Evolutionary conservation across 345 rosid species (phyloP).

Genomic region (Eutrema heterophyllum): DNA sequence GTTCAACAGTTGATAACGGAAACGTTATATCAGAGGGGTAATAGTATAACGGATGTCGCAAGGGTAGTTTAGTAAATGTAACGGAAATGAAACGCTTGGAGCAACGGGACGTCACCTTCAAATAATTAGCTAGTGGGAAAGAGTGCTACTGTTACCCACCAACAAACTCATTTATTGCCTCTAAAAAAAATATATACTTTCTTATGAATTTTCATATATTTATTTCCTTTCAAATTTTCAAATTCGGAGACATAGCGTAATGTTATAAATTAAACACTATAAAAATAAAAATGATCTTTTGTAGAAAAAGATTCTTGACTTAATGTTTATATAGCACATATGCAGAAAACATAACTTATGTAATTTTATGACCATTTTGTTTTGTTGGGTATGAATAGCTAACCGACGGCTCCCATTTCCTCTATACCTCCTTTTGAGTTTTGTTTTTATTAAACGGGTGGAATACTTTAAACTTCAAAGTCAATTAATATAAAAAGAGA

Average conservation of each 20-base stretch:
- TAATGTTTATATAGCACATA: background rate
- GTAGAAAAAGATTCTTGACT: no score
- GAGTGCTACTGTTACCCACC: conserved; percentile 33
- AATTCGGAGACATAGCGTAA: background rate
- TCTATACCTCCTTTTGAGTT: background rate
- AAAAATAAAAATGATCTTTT: no score
- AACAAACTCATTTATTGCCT: conserved; percentile 29
- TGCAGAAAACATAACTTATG: background rate
- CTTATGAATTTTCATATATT: background rate
- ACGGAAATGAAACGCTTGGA: background rate
- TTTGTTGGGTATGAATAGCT: background rate
- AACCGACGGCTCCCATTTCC: background rate
- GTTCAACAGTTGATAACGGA: background rate
- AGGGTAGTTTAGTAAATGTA: background rate
- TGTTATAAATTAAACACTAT: no score
- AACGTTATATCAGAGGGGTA: background rate
- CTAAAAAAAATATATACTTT: background rate
- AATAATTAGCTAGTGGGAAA: conserved; percentile 26
- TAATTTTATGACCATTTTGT: background rate
- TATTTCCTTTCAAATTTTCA: background rate
- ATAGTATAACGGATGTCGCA: background rate
- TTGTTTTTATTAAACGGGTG: background rate
- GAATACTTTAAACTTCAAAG: background rate
- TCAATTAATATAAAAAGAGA: background rate
- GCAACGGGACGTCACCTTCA: conserved; percentile 26